phyloP scores from a whole-genome alignment of 371 early-diverging fungal species.

The Rhizopus delemar region DNA sequence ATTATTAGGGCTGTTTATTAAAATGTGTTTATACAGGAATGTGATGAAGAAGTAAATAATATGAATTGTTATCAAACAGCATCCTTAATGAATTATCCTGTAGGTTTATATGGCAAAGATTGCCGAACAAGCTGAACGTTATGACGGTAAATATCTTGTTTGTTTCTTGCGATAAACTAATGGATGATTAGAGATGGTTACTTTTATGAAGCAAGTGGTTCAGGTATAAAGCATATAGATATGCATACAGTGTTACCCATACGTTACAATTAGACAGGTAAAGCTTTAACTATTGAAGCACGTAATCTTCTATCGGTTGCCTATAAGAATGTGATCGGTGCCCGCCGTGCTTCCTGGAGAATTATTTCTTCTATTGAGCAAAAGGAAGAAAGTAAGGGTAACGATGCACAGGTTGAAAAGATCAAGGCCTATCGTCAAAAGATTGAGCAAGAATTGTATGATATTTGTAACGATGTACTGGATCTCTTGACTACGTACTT shows the following conservation, averaged over 20 bases:
- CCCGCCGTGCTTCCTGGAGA: constrained; percentile 99
- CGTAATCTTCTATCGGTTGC: constrained; percentile 98
- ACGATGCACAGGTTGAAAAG: constrained; percentile 79
- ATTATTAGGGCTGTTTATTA: background rate
- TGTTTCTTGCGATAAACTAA: background rate
- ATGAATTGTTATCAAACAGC: background rate
- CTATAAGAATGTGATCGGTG: constrained; percentile 99
- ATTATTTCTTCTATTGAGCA: constrained; percentile 98
- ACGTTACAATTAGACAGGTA: constrained; percentile 31
- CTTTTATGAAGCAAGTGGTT: constrained; percentile 88
- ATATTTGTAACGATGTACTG: constrained; percentile 96
- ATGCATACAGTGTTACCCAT: background rate
- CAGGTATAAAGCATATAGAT: constrained; percentile 36
- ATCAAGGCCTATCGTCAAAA: constrained; percentile 89
- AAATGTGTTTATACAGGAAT: constrained; percentile 31
- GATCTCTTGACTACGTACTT: constrained; percentile 86
- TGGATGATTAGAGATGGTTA: constrained; percentile 84
- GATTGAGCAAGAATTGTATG: constrained; percentile 93
- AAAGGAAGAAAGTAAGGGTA: constrained; percentile 95
- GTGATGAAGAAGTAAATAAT: constrained; percentile 37
- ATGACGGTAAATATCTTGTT: constrained; percentile 64
- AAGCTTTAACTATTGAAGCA: constrained; percentile 93
- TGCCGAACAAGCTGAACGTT: constrained; percentile 99
- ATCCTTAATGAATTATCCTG: background rate
- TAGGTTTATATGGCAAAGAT: constrained; percentile 92